These are phyloP conservation scores for Eucalyptus sp. DNA, from an alignment of 345 rosid genomes.

Conservation along the genomic window DNA sequence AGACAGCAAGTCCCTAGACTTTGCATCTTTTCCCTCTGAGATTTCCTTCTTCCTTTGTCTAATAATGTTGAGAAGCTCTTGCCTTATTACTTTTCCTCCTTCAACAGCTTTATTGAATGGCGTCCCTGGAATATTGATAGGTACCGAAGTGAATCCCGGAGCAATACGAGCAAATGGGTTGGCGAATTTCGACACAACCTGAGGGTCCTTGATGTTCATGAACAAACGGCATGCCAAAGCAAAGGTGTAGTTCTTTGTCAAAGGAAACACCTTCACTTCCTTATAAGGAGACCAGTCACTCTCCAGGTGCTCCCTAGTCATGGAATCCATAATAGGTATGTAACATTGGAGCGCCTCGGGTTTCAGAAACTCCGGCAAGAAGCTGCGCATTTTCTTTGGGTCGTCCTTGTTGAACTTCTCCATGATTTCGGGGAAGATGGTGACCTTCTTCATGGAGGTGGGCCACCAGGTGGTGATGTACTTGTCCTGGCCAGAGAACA, in stretches of 20 bases:
- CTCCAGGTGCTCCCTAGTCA: neutral
- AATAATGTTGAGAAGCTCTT: neutral
- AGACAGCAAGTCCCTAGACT: neutral
- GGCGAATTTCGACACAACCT: neutral
- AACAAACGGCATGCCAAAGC: neutral
- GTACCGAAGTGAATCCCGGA: neutral
- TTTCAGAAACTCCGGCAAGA: neutral
- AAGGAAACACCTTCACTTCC: neutral
- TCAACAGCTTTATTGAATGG: neutral
- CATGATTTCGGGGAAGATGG: neutral
- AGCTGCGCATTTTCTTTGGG: neutral
- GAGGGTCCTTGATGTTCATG: neutral
- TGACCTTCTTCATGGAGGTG: neutral
- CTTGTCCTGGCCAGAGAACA: neutral
- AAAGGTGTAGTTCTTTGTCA: neutral
- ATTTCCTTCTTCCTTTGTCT: neutral
- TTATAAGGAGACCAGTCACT: neutral
- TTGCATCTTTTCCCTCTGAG: neutral
- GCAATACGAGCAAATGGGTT: neutral
- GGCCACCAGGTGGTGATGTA: neutral
- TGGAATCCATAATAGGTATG: neutral
- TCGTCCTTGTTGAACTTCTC: neutral
- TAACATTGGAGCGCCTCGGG: neutral
- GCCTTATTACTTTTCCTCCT: neutral
- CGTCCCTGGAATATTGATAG: neutral